Evolutionary conservation across 1,284 basidiomycete genomes (phyloP).

Genomic region (Heliocybe sulcata): DNA sequence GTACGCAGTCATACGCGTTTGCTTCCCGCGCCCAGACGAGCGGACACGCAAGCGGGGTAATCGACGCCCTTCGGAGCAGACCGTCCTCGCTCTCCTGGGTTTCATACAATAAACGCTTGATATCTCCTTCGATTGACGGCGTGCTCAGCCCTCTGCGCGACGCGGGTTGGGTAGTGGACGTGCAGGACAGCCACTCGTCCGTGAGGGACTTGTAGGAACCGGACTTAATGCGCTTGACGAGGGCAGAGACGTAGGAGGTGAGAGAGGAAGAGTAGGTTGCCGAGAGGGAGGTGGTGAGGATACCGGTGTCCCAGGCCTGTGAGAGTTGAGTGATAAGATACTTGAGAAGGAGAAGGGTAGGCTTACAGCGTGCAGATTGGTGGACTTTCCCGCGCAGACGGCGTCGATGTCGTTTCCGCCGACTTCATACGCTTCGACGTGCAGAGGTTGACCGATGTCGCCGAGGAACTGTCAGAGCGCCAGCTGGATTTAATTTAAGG

Average conservation of each 20-base stretch:
- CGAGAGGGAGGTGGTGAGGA: constrained; percentile 35
- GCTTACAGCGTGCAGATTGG: constrained; percentile 44
- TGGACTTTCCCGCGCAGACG: constrained; percentile 21
- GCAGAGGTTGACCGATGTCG: constrained; percentile 44
- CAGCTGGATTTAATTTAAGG: neutral
- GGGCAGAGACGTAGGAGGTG: constrained; percentile 33
- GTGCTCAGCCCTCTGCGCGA: constrained; percentile 15
- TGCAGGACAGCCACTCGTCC: constrained; percentile 38
- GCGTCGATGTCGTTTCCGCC: constrained; percentile 22
- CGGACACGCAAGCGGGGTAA: constrained; percentile 38
- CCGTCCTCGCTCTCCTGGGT: constrained; percentile 8
- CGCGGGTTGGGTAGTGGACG: constrained; percentile 29
- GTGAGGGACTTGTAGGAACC: constrained; percentile 31
- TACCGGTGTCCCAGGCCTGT: constrained; percentile 32
- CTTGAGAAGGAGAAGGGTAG: neutral
- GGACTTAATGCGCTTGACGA: constrained; percentile 35
- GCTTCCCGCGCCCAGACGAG: constrained; percentile 44
- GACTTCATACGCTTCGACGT: constrained; percentile 23
- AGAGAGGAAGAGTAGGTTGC: constrained; percentile 31
- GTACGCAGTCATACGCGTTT: constrained; percentile 44
- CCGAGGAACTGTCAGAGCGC: constrained; percentile 35
- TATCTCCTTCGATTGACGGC: constrained; percentile 20
- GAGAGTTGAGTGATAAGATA: constrained; percentile 5
- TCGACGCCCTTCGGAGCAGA: constrained; percentile 15
- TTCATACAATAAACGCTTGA: constrained; percentile 17